Percentiles rank a stretch among this genome's conserved stretches.
phyloP scores from a whole-genome alignment of 2,329 filamentous ascomycete genomes.

The Fusarium sp. region DNA sequence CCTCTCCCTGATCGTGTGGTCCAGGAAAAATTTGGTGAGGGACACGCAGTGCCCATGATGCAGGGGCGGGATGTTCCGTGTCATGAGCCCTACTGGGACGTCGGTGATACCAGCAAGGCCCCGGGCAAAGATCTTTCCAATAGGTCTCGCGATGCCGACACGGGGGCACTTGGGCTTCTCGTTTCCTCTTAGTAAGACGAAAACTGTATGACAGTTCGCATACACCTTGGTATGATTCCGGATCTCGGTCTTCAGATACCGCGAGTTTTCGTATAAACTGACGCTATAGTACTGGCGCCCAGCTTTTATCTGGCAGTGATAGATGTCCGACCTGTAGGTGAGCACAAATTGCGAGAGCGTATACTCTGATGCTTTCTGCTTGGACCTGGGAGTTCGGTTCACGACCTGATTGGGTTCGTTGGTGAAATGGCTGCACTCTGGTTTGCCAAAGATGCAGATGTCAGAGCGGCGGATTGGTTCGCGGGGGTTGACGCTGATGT shows the following conservation, averaged over 20 bases:
- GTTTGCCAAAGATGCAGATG: not conserved
- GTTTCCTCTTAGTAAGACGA: too few relatives aligned
- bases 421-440: not conserved
- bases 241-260: not conserved
- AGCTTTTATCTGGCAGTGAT: not conserved
- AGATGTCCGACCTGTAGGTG: not conserved
- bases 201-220: not conserved
- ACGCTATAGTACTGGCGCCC: not conserved
- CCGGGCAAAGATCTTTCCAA: not conserved
- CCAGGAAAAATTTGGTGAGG: constrained; percentile 2
- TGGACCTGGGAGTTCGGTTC: not conserved
- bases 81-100: constrained; percentile 4
- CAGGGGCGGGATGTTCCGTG: constrained; percentile 9
- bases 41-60: not conserved
- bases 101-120: not conserved
- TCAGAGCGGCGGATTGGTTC: not conserved
- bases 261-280: not conserved
- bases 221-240: not conserved
- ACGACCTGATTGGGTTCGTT: not conserved
- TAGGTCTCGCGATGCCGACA: constrained; percentile 4
- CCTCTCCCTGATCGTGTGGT: not conserved
- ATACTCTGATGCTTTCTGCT: not conserved
- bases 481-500: not conserved
- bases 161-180: too few relatives aligned
- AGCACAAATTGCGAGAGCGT: not conserved